Base-by-base conservation (phyloP, 768 basidiomycete genomes). In the Daedaleopsis sinensis region DNA sequence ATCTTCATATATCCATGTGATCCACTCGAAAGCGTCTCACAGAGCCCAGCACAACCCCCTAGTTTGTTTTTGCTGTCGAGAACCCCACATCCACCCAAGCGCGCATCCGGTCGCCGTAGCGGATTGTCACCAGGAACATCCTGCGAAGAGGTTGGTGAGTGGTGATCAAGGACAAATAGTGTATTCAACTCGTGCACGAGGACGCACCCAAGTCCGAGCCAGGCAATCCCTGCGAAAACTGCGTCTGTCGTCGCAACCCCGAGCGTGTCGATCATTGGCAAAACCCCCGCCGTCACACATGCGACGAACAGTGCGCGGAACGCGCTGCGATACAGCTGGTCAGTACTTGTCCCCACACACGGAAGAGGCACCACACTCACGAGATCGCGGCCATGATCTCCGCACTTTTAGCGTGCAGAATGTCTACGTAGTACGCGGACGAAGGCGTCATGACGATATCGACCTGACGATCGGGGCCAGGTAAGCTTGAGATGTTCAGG, bases 321-420 rank as follows among this genome's bases (percentile, higher is more conserved):
- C 2, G 78, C 81, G 55, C 86, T 87, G 54, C 27, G 7, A 32
- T 32, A 32, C 27, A 32, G 27, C 27, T 7, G 27, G 27, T 32
- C 27, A 7, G 7, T 3, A 32, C 27, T 7, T 32, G 27, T 32
- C 27, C 4, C 27, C 27, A 32, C 27, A 7, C 27, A 7, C 27
- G 27, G 27, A 32, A 32, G 27, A 32, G 4, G 7, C 3, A 32
- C 27, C 27, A 23, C 51, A 55, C 83, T 35, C 57, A 88, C 89
- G 73, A 74, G 55, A 74, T 76, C 0, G 83, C 86, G 3, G 86
- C 88, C 71, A 81, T 78, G 18, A 79, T 77, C 67, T 90, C 88
- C 2, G 88, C 86, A 63, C 88, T 89, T n/a, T 80, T 78, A 24
- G 76, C 68, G 38, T 84, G 87, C 72, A 90, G 63, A 13, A 89